A percentile compares a stretch with the other conserved stretches of the same genome.
Evolutionary conservation across 352 stramenopile genomes (phyloP).

Genomic region (Pythium scleroteichum): DNA sequence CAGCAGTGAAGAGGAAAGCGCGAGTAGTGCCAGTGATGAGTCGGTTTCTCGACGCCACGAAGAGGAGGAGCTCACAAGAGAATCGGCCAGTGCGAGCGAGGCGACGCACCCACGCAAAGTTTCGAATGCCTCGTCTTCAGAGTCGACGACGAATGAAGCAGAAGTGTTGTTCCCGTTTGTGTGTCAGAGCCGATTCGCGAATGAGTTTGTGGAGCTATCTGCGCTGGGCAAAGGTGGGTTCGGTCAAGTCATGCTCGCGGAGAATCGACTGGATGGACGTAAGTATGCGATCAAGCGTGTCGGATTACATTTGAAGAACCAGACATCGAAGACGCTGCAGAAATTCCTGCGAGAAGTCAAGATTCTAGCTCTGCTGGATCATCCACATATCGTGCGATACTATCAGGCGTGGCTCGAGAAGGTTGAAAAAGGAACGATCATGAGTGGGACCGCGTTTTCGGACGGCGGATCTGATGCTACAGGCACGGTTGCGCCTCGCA

Average conservation of each 20-base stretch:
- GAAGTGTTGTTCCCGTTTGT: constrained; percentile 85
- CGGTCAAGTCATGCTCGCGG: constrained; percentile 92
- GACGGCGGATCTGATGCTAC: constrained; percentile 13
- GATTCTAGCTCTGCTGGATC: constrained; percentile 90
- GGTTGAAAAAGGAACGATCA: constrained; percentile 52
- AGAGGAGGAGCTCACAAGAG: constrained; percentile 4
- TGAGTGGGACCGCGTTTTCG: neutral
- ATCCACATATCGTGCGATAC: constrained; percentile 93
- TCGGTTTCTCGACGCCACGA: neutral
- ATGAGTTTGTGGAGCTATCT: constrained; percentile 84
- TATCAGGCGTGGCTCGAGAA: constrained; percentile 92
- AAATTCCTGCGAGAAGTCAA: constrained; percentile 93
- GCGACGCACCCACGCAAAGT: constrained; percentile 32
- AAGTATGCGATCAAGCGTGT: constrained; percentile 94
- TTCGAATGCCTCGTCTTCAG: constrained; percentile 56
- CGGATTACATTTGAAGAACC: constrained; percentile 78
- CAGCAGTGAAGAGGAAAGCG: constrained; percentile 10
- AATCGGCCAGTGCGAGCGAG: constrained; percentile 1
- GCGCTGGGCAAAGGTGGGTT: constrained; percentile 93
- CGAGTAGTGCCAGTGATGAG: constrained; percentile 2
- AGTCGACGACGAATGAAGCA: constrained; percentile 45
- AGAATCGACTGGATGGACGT: constrained; percentile 93
- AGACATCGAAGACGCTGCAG: constrained; percentile 91
- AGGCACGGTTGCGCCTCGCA: constrained; percentile 34
- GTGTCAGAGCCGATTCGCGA: constrained; percentile 80